Percentiles rank a stretch among this genome's conserved stretches.
phyloP scores from a whole-genome alignment of 2,329 filamentous ascomycete genomes.

The Leptographium procerum region DNA sequence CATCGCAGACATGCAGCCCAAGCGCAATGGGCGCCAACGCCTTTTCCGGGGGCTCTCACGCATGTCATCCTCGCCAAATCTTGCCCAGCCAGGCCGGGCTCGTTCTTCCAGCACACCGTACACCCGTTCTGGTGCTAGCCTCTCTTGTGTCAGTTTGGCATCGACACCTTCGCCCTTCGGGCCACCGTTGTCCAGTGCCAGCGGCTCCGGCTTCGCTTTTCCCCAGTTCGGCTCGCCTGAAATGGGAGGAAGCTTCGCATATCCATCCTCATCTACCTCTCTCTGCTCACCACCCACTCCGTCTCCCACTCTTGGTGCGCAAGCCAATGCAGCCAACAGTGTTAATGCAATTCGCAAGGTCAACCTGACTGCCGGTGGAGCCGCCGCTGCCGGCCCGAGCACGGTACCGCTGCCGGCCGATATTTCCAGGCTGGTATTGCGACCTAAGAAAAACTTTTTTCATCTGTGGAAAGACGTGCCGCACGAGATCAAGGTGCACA shows the following conservation, averaged over 20 bases:
- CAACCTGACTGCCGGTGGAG: constrained; percentile 19
- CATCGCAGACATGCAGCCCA: constrained; percentile 8
- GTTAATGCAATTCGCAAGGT: constrained; percentile 44
- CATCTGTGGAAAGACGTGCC: constrained; percentile 77
- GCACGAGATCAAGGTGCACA: constrained; percentile 65
- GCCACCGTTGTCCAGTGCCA: constrained; percentile 15
- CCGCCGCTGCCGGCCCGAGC: constrained; percentile 26
- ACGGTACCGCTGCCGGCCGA: constrained; percentile 56
- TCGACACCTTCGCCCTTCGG: constrained; percentile 30
- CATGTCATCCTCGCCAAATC: constrained; percentile 68
- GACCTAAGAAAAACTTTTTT: constrained; percentile 30
- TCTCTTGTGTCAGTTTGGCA: constrained; percentile 45
- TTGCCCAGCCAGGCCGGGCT: constrained; percentile 51
- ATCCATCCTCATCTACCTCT: constrained; percentile 16
- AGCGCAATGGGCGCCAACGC: constrained; percentile 47
- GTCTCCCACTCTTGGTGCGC: constrained; percentile 20
- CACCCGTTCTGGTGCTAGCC: constrained; percentile 32
- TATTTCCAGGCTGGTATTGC: constrained; percentile 19
- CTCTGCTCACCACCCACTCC: constrained; percentile 24
- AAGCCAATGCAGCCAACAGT: too few species aligned
- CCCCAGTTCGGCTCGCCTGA: constrained; percentile 19
- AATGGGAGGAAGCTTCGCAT: constrained; percentile 9
- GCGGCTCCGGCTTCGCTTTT: constrained; percentile 16
- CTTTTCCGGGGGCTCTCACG: constrained; percentile 65
- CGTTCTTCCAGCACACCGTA: constrained; percentile 60